Conservation (phyloP, 164 flowering plant species). For the Tinospora cordifolia region DNA sequence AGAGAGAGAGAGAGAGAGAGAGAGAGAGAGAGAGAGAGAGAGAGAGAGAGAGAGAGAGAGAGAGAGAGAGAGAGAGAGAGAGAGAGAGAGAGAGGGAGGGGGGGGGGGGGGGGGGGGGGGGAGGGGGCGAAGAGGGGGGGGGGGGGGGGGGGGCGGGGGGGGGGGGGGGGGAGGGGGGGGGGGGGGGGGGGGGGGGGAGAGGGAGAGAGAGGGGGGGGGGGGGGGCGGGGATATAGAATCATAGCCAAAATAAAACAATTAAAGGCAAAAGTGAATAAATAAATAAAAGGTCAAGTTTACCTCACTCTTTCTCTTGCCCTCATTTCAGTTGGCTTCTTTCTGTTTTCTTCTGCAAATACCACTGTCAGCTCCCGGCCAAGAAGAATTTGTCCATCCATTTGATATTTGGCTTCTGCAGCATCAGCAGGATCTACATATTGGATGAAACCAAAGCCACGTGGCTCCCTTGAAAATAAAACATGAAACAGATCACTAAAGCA, state of each 20-base stretch:
- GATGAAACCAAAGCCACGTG: slow-evolving; percentile 96
- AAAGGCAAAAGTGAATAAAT: not conserved
- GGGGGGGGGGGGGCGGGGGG: too few species aligned
- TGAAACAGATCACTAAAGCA: not conserved
- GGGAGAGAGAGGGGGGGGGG: too few species aligned
- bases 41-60: too few species aligned
- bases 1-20: too few species aligned
- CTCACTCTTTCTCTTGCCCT: slow-evolving; percentile 64
- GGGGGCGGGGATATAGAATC: too few species aligned
- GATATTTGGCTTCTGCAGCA: slow-evolving; percentile 90
- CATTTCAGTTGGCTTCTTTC: slow-evolving; percentile 86
- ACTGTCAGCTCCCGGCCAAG: slow-evolving; percentile 83
- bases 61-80: too few species aligned
- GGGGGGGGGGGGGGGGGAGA: too few species aligned
- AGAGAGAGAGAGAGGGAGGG: too few species aligned
- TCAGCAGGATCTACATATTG: slow-evolving; percentile 82
- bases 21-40: too few species aligned
- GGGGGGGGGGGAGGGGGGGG: too few species aligned
- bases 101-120: too few species aligned
- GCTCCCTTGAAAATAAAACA: slow-evolving; percentile 44
- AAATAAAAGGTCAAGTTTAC: slow-evolving; percentile 1
- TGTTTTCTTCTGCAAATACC: slow-evolving; percentile 87
- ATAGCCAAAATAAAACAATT: not conserved
- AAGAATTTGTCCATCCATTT: slow-evolving; percentile 86
- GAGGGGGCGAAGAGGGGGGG: too few species aligned